Evolutionary conservation across 768 basidiomycete genomes (phyloP), one percentile per base, ranked within the genome.

Genomic region (Tulasnella sp.): DNA sequence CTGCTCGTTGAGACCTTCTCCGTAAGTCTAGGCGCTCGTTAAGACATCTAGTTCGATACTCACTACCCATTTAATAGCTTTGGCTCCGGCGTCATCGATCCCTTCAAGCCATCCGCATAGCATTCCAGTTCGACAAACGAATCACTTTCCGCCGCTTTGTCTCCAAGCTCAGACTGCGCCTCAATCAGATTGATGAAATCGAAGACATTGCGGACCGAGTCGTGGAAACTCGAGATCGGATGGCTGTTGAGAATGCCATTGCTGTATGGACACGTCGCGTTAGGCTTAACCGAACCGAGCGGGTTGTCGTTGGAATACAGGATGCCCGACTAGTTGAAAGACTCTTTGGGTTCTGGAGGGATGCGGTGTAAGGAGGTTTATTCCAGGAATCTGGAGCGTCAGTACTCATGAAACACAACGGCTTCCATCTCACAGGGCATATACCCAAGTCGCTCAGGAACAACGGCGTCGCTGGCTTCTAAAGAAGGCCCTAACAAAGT

Each of bases 71-170:
- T 32, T 1, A 39, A 23, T 55, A 82, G 57, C 88, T 88, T 81
- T 94, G 93, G 93, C 86, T 88, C 57, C 90, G 89, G 78, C 84
- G 86, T 11, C 87, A 89, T 79, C 86, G 85, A n/a, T 86, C 86
- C 15, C 87, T 84, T 70, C 82, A 89, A 1, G 87, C 90, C 18
- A 86, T 87, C 70, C 87, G 88, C 71, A 37, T 37, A 23, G 69
- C 88, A 88, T 80, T 88, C 57, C n/a, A 61, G 57, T 29, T 61
- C n/a, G 57, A 90, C 80, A 82, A 84, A 26, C 83, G 85, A 80
- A 85, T 84, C 70, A 79, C 92, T 10, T 80, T 88, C 26, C 78
- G 82, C 32, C 86, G 86, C 32, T 86, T 85, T 78, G 87, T 89
- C 79, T 79, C 82, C 69, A 86, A 83, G 44, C 94, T 93, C 93